Conservation (phyloP, 2,329 filamentous ascomycete species). For the Cucurbitaria berberidis region DNA sequence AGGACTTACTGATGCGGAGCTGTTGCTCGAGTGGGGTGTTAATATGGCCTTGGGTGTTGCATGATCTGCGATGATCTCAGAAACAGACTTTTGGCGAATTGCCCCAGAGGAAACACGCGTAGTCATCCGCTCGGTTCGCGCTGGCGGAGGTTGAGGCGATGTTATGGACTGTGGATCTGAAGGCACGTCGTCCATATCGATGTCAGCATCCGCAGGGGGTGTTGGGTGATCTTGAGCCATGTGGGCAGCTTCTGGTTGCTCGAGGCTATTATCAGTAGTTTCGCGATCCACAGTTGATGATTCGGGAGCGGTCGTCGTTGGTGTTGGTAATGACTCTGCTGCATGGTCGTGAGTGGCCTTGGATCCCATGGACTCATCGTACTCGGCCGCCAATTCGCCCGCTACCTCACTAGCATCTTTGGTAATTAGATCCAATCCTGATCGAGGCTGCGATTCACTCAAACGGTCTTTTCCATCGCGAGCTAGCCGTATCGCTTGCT, state of each 20-base stretch:
- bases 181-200: conserved; percentile 42
- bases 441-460: conserved; percentile 22
- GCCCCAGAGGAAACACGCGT: conserved; percentile 73
- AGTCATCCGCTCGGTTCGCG: conserved; percentile 63
- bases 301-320: conserved; percentile 44
- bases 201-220: conserved; percentile 44
- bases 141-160: conserved; percentile 32
- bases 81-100: conserved; percentile 74
- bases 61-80: conserved; percentile 71
- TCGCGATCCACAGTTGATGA: conserved; percentile 33
- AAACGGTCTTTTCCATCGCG: conserved; percentile 41
- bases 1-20: conserved; percentile 34
- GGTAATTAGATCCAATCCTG: conserved; percentile 26
- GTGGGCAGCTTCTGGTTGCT: conserved; percentile 13
- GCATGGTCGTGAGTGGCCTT: conserved; percentile 25
- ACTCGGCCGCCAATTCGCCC: conserved; percentile 10
- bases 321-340: conserved; percentile 45
- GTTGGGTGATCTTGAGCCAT: conserved; percentile 39
- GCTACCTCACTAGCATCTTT: conserved; percentile 29
- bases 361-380: conserved; percentile 11
- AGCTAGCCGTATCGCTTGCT: conserved; percentile 53
- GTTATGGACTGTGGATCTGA: conserved; percentile 8
- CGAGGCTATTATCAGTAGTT: conserved; percentile 18
- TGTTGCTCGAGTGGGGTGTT: conserved; percentile 40
- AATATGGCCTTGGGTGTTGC: conserved; percentile 55